Conservation (phyloP, 148 eudicot species). For the Chenopodium suecicum region DNA sequence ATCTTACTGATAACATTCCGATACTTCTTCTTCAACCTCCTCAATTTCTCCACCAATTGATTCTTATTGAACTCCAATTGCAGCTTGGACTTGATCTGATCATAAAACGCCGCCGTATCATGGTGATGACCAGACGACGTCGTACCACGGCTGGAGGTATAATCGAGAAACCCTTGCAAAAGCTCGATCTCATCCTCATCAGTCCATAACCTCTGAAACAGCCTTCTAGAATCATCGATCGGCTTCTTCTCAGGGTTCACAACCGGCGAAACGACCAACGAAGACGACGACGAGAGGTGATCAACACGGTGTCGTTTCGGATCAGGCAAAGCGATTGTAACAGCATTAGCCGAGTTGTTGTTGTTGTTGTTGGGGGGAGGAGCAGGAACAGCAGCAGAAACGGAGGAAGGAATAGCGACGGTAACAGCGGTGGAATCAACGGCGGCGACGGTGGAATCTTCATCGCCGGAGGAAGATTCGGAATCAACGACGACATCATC, state of each 20-base stretch:
- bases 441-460: constrained; percentile 13
- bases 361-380: constrained; percentile 8
- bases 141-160: constrained; percentile 49
- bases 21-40: constrained; percentile 90
- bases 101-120: constrained; percentile 86
- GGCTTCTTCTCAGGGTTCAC: constrained; percentile 41
- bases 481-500: constrained; percentile 35
- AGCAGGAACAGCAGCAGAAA: constrained; percentile 3
- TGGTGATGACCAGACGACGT: constrained; percentile 58
- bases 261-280: not conserved
- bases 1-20: constrained; percentile 58
- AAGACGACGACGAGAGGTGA: not conserved
- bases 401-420: constrained; percentile 21
- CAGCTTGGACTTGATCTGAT: constrained; percentile 77
- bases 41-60: constrained; percentile 83
- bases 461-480: constrained; percentile 31
- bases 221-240: constrained; percentile 61
- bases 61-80: constrained; percentile 90
- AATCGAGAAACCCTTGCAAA: constrained; percentile 70
- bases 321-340: constrained; percentile 27
- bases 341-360: constrained; percentile 14
- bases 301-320: constrained; percentile 34
- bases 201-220: constrained; percentile 84
- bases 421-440: constrained; percentile 22
- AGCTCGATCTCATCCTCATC: constrained; percentile 98